Base-by-base conservation (phyloP, 2,329 filamentous ascomycete species). In the Aphanoascus verrucosus region DNA sequence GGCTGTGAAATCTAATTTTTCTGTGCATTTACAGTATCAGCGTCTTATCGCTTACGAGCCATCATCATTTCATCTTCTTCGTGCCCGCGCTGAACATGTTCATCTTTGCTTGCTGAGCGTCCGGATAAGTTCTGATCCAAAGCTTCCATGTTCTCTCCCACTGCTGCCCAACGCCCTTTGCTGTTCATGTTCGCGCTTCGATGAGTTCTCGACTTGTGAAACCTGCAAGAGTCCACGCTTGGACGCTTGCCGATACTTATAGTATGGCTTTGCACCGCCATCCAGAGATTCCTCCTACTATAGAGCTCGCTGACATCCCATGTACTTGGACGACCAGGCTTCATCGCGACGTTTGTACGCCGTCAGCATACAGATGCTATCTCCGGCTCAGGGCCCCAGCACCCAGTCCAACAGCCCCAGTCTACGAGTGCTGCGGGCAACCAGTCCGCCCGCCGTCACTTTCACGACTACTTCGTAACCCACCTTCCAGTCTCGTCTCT, bases 401-500 rank as follows among this genome's bases (percentile, higher is more conserved):
- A 60, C 32, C 57, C 9, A 20, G 34, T 32, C 31, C 47, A 40
- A 38, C 48, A 37, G n/a, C 40, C 41, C 12, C 45, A 37, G 28
- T 9, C 9, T 28, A 11, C 35, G 1, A 15, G 12, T 20, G 20
- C 35, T 23, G 14, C 35, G 23, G 28, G 28, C 45, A 47, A 43
- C n/a, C 40, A 43, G 20, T 11, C 45, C 14, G 43, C 40, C 12
- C 73, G 71, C 50, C 78, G 80, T 46, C 68, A 70, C 58, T 97
- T 97, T 69, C 89, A 96, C 73, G 89, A 94, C 62, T 97, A 98
- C 74, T 98, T 98, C 69, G 88, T 97, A 56, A 95, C 93, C 7
- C 88, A 96, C 68, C 79, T 98, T 1, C 91, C 93, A 3, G 94
- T 89, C 15, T 94, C 89, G 12, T 96, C 90, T 2, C 78, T 95